phyloP scores from a whole-genome alignment of 306 rosid genomes.

The Cicer chorassanicum region DNA sequence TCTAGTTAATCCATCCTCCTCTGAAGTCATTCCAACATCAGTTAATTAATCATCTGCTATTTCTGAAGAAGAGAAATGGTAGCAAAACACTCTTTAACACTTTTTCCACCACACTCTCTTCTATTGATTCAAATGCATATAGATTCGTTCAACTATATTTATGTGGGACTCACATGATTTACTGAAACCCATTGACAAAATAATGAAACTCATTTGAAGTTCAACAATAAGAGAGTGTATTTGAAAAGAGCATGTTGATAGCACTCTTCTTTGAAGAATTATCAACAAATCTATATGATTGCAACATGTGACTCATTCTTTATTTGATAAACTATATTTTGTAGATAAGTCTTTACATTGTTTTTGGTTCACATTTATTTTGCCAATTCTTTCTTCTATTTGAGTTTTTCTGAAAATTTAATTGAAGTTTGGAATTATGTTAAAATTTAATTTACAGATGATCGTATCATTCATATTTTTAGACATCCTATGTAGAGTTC shows the following conservation, averaged over 20 bases:
- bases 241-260: neutral
- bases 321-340: slow-evolving; percentile 38
- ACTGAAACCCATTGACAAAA: neutral
- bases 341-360: slow-evolving; percentile 45
- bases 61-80: slow-evolving; percentile 6
- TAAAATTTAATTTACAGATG: slow-evolving; percentile 6
- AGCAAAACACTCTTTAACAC: neutral
- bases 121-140: neutral
- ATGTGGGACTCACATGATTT: neutral
- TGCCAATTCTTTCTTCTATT: slow-evolving; percentile 1
- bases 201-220: neutral
- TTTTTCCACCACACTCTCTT: neutral
- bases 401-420: neutral
- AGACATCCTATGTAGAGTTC: slow-evolving; percentile 14
- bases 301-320: slow-evolving; percentile 28
- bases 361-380: slow-evolving; percentile 1
- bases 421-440: neutral
- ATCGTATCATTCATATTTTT: slow-evolving; percentile 2
- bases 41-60: slow-evolving; percentile 32
- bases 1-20: slow-evolving; percentile 17
- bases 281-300: slow-evolving; percentile 14
- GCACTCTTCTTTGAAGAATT: slow-evolving; percentile 6
- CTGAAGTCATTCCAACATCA: slow-evolving; percentile 9
- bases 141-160: neutral
- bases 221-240: neutral